These are phyloP conservation scores for Penicillium chermesinum DNA, from an alignment of 495 filamentous ascomycete species.

Conservation along the genomic window DNA sequence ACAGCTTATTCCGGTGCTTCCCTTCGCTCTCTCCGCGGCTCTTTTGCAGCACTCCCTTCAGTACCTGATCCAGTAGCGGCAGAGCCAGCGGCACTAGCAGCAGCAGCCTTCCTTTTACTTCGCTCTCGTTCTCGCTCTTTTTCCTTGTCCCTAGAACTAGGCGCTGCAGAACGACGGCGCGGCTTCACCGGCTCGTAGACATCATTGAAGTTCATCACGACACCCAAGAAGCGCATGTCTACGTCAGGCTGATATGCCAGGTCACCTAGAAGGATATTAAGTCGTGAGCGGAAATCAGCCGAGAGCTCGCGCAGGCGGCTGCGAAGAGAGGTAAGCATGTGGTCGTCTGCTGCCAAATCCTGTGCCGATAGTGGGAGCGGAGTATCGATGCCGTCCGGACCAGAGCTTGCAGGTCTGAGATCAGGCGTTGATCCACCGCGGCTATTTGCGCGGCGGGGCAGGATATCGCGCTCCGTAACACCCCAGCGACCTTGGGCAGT, in stretches of 20 bases:
- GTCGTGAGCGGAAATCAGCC: slow-evolving; percentile 62
- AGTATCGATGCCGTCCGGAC: slow-evolving; percentile 25
- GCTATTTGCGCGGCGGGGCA: slow-evolving; percentile 22
- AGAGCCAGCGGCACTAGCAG: slow-evolving; percentile 9
- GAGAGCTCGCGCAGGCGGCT: slow-evolving; percentile 65
- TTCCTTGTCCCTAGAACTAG: slow-evolving; percentile 33
- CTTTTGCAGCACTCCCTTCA: slow-evolving; percentile 9
- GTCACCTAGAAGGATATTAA: slow-evolving; percentile 83
- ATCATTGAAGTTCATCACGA: slow-evolving; percentile 99
- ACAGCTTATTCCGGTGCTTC: slow-evolving; percentile 4
- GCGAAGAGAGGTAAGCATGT: slow-evolving; percentile 70
- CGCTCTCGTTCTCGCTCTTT: slow-evolving; percentile 23
- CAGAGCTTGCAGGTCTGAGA: slow-evolving; percentile 20
- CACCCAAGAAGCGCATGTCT: slow-evolving; percentile 91
- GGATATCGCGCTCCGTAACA: slow-evolving; percentile 50
- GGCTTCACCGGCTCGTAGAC: slow-evolving; percentile 70
- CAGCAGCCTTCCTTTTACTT: slow-evolving; percentile 24
- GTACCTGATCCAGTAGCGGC: slow-evolving; percentile 13
- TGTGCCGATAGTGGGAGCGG: slow-evolving; percentile 28
- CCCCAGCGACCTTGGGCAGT: slow-evolving; percentile 61
- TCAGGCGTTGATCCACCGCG: slow-evolving; percentile 31
- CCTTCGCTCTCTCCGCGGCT: slow-evolving; percentile 14
- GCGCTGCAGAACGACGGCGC: slow-evolving; percentile 41
- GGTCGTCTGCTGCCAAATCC: slow-evolving; percentile 48
- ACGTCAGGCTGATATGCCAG: slow-evolving; percentile 88